Conservation (phyloP, 2,329 filamentous ascomycete species). For the Botryosphaeria dothidea region DNA sequence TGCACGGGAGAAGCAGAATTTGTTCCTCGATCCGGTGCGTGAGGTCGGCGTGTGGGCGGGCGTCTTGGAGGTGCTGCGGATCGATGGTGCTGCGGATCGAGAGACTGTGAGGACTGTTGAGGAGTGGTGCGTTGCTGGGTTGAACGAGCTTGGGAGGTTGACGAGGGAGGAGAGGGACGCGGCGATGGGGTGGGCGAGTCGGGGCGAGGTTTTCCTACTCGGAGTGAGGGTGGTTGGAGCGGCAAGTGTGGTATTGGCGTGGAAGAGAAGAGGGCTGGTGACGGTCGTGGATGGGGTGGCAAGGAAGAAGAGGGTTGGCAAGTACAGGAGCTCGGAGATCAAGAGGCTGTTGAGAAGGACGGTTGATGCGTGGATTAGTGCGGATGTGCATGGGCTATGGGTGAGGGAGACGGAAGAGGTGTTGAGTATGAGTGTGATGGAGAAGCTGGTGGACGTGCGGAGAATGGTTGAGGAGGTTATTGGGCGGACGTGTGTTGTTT, state of each 20-base stretch:
- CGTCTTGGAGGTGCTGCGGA: neutral
- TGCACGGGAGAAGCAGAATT: slow-evolving; percentile 85
- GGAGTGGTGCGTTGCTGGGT: neutral
- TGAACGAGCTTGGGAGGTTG: neutral
- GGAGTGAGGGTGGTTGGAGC: slow-evolving; percentile 49
- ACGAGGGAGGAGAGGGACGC: slow-evolving; percentile 51
- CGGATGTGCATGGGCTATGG: slow-evolving; percentile 39
- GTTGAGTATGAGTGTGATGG: slow-evolving; percentile 27
- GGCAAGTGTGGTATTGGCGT: slow-evolving; percentile 36
- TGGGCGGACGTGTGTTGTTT: neutral
- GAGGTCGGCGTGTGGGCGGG: slow-evolving; percentile 53
- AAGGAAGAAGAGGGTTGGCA: slow-evolving; percentile 20
- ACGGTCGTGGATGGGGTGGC: slow-evolving; percentile 21
- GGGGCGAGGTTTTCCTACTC: slow-evolving; percentile 66
- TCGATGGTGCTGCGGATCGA: neutral
- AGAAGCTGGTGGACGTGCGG: slow-evolving; percentile 14
- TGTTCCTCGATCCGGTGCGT: slow-evolving; percentile 82
- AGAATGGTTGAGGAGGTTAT: neutral
- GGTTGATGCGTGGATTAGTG: slow-evolving; percentile 24
- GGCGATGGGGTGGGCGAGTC: slow-evolving; percentile 71
- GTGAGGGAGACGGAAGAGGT: slow-evolving; percentile 35
- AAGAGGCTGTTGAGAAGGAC: slow-evolving; percentile 31
- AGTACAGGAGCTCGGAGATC: slow-evolving; percentile 26
- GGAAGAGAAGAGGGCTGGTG: neutral
- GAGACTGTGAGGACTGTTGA: neutral